Base-by-base conservation (phyloP, 139 green algal species). In the Chlorella sorokiniana region DNA sequence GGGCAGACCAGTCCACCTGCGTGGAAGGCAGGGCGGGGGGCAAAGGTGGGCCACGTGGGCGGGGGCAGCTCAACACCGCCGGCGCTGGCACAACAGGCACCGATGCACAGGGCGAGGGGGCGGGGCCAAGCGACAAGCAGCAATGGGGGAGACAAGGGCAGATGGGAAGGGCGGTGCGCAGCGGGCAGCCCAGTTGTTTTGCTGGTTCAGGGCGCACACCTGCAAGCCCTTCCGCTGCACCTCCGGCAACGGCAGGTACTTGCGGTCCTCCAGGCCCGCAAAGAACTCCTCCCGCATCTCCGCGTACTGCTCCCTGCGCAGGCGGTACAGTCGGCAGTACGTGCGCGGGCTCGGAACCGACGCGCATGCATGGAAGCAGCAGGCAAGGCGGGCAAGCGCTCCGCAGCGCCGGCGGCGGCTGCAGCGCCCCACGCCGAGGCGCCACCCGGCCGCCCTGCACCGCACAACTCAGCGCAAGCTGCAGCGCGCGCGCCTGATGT, bases 201-300 rank as follows among this genome's bases (percentile, higher is more conserved):
- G 38, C 14, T 3, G 42, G 25, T 52, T 68, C 3, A 40, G 48
- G 10, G 41, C 22, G 2, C 76, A 1, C 63, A 90, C 84, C 82
- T 88, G 56, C n/a, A 81, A 56, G 38, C 25, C 67, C 35, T 86
- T 83, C 16, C 48, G 62, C 35, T 88, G 87, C 9, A 88, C 88
- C 41, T 93, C 79, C 2, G 62, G 70, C 20, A 97, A 56, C 33
- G 87, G 45, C 20, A 94, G 63, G 86, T 97, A 98, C 91, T 95
- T 97, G 37, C 96, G 85, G 83, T 99, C 96, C 89, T 99, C 94
- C 65, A 99, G 87, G 0, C 94, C 92, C 11, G 96, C 94, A 84
- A 96, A 98, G 87, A 99, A 99, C 89, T 99, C 96, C 9, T 98
- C 95, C 4, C 94, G 87, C 89, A 98, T 91, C 84, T 98, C 94